A percentile compares a stretch with the other conserved stretches of the same genome.
phyloP scores from a whole-genome alignment of 2,329 filamentous ascomycete species.

The Herpotrichia juniperi region DNA sequence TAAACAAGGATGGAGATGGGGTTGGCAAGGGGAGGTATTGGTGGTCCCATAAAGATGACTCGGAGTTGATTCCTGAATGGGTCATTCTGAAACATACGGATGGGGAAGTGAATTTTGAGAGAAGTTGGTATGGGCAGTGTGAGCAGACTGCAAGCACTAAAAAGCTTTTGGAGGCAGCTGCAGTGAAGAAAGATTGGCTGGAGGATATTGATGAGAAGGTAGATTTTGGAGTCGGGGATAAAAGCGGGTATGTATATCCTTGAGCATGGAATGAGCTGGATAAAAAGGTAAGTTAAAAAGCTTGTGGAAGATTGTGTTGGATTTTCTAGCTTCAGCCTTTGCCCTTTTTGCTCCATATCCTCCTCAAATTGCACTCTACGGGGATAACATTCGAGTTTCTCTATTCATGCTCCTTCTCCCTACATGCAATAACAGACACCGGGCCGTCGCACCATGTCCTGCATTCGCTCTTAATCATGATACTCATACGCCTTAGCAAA shows the following conservation, averaged over 20 bases:
- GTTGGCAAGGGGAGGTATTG: slow-evolving; percentile 29
- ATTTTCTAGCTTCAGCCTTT: no score
- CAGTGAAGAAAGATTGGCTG: slow-evolving; percentile 30
- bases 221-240: slow-evolving; percentile 28
- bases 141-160: slow-evolving; percentile 24
- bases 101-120: slow-evolving; percentile 33
- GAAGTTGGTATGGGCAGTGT: slow-evolving; percentile 33
- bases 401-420: no score
- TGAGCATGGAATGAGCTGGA: slow-evolving; percentile 5
- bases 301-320: no score
- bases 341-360: no score
- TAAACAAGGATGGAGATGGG: slow-evolving; percentile 2
- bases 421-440: no score
- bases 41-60: slow-evolving; percentile 30
- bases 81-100: slow-evolving; percentile 26
- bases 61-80: slow-evolving; percentile 36
- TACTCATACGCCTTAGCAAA: no score
- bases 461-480: no score
- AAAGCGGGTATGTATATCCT: slow-evolving; percentile 20
- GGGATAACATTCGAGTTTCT: no score
- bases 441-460: no score
- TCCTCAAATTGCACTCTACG: no score
- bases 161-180: slow-evolving; percentile 14
- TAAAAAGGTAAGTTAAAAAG: no score
- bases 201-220: slow-evolving; percentile 26